Base-by-base conservation (phyloP, 2,329 filamentous ascomycete species). In the Diaporthe sp. region DNA sequence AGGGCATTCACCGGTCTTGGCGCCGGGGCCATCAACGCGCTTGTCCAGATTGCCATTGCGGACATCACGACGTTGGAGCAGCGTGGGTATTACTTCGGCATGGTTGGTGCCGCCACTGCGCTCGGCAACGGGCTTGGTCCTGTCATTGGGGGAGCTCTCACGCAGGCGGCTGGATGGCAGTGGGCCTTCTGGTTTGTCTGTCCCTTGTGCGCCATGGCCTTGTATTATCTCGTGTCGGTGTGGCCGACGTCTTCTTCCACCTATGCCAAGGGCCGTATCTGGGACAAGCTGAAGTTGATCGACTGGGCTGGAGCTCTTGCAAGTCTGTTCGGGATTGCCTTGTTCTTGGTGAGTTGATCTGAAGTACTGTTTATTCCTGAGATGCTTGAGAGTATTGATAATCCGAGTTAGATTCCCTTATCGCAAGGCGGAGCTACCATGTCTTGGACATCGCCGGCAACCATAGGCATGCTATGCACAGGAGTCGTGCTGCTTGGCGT, bases 161-260 rank as follows among this genome's bases (percentile, higher is more conserved):
- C 53, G 53, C 53, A 57, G 53, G 17, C 6, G 4, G 12, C 15
- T 9, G 53, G 53, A 6, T 57, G 53, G 53, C 53, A 57, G 15
- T 57, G 53, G 53, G 53, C 53, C 15, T 57, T 57, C 13, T 57
- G 53, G 53, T 57, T 57, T 19, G 53, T 57, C 53, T 57, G 53
- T 17, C 53, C 53, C 53, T 2, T 57, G 12, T 57, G 53, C 53
- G 25, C 15, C 12, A 9, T 57, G 15, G 53, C 53, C 10, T 0
- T 57, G 6, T 13, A 13, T 17, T 57, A 57, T 9, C 53, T 57
- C 53, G 53, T 57, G 25, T 13, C 25, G 12, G 53, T 57, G 53
- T 57, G 53, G 53, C 53, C 53, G 53, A 17, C 15, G 53, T 57
- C 53, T 17, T 31, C 25, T 31, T 57, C 53, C 13, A 8, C 25